Evolutionary conservation across 2,329 filamentous ascomycete species (phyloP), one percentile per base, ranked within the genome.

Genomic region (Exophiala sp.): DNA sequence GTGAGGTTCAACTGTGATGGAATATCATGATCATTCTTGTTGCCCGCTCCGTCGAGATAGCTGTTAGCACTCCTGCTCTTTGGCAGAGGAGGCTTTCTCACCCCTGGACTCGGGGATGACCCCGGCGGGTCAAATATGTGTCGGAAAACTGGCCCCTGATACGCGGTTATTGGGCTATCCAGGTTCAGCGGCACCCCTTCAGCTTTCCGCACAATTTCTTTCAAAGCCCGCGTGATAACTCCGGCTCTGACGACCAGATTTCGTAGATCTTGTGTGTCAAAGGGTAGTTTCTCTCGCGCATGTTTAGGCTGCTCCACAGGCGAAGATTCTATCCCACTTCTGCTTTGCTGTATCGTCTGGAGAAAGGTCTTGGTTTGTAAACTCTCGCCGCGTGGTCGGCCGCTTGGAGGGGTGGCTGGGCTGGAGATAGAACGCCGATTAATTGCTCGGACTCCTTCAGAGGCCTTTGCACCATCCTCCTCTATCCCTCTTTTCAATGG

Each of bases 301-400:
- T 63, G 55, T 24, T 58, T 43, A 13, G 63, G 58, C 8, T 62
- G 48, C 8, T 65, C 53, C 7, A 62, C 54, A n/a, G 66, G 63
- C 10, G 63, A 62, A 1, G 54, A 55, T 39, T 60, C 55, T 7
- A 50, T 44, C 11, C 53, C 57, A 46, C 64, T 68, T 50, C 68
- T 71, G 58, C 71, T 70, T 53, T 75, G 69, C 59, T 80, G 78
- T 43, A 83, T 70, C 24, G 78, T 73, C 64, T 81, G 79, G 30
- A 83, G 78, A 11, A 83, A 79, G 7, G 76, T 79, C 50, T 76
- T 75, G n/a, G 79, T 78, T 56, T 81, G 78, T 57, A 80, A 73
- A 3, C 77, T 75, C 55, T 80, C 74, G 49, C 76, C 79, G 3
- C 75, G 70, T 24, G 77, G 73, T 47, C 74, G 71, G 21, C 68